Evolutionary conservation across 768 basidiomycete genomes (phyloP).

Genomic region (Pholiota molesta): DNA sequence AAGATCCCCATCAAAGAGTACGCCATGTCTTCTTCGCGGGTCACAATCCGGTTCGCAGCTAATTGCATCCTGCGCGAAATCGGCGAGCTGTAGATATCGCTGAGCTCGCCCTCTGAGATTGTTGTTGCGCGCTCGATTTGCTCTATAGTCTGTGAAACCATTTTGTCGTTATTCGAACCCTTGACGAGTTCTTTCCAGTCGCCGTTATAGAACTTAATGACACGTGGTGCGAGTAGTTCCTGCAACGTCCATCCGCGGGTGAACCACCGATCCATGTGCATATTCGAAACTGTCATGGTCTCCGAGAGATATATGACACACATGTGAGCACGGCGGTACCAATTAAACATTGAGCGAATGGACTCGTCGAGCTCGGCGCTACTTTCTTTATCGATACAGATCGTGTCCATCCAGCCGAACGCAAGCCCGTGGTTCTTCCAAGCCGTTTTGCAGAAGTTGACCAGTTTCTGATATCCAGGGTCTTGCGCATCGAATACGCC

Average conservation of each 20-base stretch:
- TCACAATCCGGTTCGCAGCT: background rate
- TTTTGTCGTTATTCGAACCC: background rate
- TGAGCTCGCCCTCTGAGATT: background rate
- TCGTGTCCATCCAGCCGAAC: slow-evolving; percentile 7
- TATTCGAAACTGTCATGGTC: background rate
- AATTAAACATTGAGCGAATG: background rate
- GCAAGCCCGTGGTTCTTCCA: background rate
- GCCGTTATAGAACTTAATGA: background rate
- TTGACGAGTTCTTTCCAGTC: background rate
- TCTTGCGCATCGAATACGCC: background rate
- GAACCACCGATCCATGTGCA: background rate
- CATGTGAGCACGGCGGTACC: background rate
- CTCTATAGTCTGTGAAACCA: background rate
- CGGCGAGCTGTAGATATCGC: background rate
- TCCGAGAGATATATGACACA: background rate
- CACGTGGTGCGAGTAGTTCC: background rate
- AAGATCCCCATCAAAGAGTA: slow-evolving; percentile 6
- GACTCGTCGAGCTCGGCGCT: background rate
- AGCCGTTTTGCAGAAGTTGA: slow-evolving; percentile 1
- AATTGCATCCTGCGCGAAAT: slow-evolving; percentile 5
- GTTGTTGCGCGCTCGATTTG: background rate
- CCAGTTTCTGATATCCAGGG: background rate
- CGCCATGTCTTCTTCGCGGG: slow-evolving; percentile 4
- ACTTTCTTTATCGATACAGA: slow-evolving; percentile 10
- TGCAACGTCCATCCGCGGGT: slow-evolving; percentile 1